Percentiles rank a stretch among this genome's conserved stretches.
Conservation (phyloP, 2,329 filamentous ascomycete species). For the Cordyceps cateniannulata region DNA sequence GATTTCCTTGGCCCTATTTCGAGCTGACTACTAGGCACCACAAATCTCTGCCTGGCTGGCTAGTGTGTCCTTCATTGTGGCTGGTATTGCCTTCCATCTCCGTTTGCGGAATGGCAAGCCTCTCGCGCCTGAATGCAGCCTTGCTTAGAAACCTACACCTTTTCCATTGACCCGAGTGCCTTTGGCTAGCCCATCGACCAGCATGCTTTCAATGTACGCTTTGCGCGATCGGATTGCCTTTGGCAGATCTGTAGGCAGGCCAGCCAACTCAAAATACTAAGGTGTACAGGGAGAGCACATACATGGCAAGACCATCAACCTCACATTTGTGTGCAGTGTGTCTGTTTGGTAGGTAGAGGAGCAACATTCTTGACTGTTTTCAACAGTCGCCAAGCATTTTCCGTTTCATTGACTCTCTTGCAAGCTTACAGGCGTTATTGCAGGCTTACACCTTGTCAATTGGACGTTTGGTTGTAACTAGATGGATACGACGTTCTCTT, state of each 20-base stretch:
- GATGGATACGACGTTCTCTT: no score
- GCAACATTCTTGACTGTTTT: no score
- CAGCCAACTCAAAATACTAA: not conserved
- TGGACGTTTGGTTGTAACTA: no score
- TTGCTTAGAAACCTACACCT: not conserved
- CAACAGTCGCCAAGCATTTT: no score
- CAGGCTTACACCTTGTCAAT: no score
- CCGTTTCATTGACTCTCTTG: no score
- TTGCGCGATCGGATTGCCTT: not conserved
- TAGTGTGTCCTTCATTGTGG: not conserved
- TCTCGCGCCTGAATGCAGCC: slow-evolving; percentile 7
- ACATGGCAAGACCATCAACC: no score
- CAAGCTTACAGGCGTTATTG: no score
- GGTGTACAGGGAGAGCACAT: no score
- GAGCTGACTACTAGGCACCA: not conserved
- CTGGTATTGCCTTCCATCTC: not conserved
- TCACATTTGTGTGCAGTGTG: no score
- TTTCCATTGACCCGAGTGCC: not conserved
- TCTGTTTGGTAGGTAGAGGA: no score
- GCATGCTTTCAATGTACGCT: not conserved
- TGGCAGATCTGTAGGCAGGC: not conserved
- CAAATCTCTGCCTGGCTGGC: not conserved
- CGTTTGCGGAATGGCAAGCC: slow-evolving; percentile 7
- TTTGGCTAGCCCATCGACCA: not conserved
- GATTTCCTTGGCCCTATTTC: not conserved